Evolutionary conservation across 2,329 filamentous ascomycete species (phyloP).

Genomic region (Huntiella decipiens): DNA sequence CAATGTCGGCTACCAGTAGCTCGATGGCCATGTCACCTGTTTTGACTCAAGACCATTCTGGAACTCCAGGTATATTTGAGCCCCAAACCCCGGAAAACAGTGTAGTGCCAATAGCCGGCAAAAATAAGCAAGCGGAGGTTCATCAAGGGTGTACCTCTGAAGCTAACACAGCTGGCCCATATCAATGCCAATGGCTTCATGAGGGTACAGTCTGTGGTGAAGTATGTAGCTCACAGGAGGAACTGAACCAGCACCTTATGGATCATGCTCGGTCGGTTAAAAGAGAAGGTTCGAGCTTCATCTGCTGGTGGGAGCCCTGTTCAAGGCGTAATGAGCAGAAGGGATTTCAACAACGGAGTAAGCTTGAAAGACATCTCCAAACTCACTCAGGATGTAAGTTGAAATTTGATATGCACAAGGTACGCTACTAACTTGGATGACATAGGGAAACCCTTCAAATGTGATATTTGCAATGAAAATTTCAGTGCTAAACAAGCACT

Average conservation of each 20-base stretch:
- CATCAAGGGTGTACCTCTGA: background rate
- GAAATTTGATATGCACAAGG: slow-evolving; percentile 3
- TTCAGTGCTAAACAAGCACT: slow-evolving; percentile 51
- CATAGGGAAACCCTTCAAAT: slow-evolving; percentile 40
- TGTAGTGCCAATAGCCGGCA: background rate
- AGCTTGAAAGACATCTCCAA: slow-evolving; percentile 45
- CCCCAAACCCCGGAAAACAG: slow-evolving; percentile 1
- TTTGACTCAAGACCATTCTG: background rate
- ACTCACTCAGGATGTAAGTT: slow-evolving; percentile 44
- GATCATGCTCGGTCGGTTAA: slow-evolving; percentile 28
- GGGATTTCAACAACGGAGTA: slow-evolving; percentile 40
- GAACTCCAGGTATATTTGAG: background rate
- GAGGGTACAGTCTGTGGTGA: slow-evolving; percentile 17
- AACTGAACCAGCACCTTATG: slow-evolving; percentile 37
- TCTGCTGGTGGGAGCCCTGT: slow-evolving; percentile 39
- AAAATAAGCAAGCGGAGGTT: background rate
- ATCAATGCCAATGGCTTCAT: slow-evolving; percentile 6
- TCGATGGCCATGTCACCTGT: background rate
- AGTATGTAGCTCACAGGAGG: slow-evolving; percentile 25
- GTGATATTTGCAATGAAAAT: slow-evolving; percentile 32
- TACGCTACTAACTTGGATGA: slow-evolving; percentile 12
- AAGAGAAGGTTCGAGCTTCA: slow-evolving; percentile 27
- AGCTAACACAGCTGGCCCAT: background rate
- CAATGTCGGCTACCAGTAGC: background rate
- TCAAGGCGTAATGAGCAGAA: slow-evolving; percentile 22